Evolutionary conservation across 345 rosid genomes (phyloP).

Genomic region (Bruguiera parviflora): DNA sequence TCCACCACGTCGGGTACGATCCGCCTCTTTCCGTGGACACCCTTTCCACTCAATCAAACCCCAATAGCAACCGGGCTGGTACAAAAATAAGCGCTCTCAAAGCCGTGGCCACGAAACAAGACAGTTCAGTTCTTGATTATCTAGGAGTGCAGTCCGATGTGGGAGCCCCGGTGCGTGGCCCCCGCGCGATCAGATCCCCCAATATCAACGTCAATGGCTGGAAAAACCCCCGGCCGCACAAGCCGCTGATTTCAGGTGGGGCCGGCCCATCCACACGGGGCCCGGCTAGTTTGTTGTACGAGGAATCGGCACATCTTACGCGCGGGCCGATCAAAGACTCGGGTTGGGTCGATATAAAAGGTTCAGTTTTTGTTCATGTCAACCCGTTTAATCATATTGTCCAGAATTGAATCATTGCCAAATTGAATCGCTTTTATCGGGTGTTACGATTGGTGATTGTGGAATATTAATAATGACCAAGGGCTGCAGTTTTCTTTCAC

Average conservation of each 20-base stretch:
- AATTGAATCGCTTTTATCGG: too few relatives aligned
- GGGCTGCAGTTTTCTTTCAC: too few relatives aligned
- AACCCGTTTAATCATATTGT: too few relatives aligned
- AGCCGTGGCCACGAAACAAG: neutral
- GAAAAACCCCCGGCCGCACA: neutral
- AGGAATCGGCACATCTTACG: neutral
- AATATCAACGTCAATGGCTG: slow-evolving; percentile 15
- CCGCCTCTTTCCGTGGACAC: slow-evolving; percentile 15
- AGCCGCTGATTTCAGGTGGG: slow-evolving; percentile 15
- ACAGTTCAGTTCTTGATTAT: slow-evolving; percentile 15
- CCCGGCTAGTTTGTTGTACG: neutral
- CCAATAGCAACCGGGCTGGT: neutral
- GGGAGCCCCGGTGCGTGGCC: neutral
- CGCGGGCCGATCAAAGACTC: neutral
- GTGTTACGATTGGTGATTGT: too few relatives aligned
- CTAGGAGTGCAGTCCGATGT: neutral
- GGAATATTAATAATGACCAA: too few relatives aligned
- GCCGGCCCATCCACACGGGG: slow-evolving; percentile 5
- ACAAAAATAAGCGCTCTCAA: slow-evolving; percentile 15
- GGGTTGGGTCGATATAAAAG: neutral
- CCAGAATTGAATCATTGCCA: too few relatives aligned
- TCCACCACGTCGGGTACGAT: slow-evolving; percentile 21
- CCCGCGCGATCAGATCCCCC: neutral
- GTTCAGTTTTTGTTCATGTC: too few relatives aligned
- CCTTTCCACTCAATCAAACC: neutral